These are phyloP conservation scores for Plantago lanceolata DNA, from an alignment of 305 asterid genomes.

Conservation along the genomic window DNA sequence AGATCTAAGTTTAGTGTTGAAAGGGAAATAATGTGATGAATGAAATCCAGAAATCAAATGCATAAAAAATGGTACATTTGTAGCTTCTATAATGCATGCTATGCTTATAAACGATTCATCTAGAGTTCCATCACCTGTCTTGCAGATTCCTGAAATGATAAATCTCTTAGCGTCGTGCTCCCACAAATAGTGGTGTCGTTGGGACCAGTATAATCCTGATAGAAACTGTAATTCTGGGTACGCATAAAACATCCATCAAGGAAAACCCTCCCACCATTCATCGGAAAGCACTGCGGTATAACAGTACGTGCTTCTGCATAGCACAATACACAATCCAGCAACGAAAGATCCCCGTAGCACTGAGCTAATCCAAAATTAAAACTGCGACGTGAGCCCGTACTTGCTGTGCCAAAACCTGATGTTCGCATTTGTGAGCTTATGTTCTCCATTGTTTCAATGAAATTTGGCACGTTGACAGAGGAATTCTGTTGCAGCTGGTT, in stretches of 20 bases:
- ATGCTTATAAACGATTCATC: not conserved
- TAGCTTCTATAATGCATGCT: not conserved
- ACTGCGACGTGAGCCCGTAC: not conserved
- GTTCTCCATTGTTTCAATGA: slow-evolving; percentile 1
- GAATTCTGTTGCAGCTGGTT: not conserved
- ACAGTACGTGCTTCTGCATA: slow-evolving; percentile 6
- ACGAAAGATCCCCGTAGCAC: slow-evolving; percentile 14
- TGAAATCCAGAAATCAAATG: no score
- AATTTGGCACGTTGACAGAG: not conserved
- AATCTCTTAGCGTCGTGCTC: not conserved
- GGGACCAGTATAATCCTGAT: not conserved
- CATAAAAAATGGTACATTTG: no score
- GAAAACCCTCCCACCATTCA: slow-evolving; percentile 7
- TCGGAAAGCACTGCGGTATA: slow-evolving; percentile 5
- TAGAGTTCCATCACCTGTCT: not conserved
- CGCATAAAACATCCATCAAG: slow-evolving; percentile 8
- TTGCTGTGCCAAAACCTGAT: not conserved
- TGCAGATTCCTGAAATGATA: not conserved
- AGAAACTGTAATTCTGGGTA: slow-evolving; percentile 9
- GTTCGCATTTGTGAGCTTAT: not conserved
- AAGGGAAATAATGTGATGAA: no score
- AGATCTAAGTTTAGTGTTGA: not conserved
- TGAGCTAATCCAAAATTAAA: slow-evolving; percentile 4
- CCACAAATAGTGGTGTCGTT: slow-evolving; percentile 3
- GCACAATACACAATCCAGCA: not conserved